Evolutionary conservation across 2,329 filamentous ascomycete species (phyloP), one percentile per base, ranked within the genome.

Genomic region (Chalaropsis ovoidea): DNA sequence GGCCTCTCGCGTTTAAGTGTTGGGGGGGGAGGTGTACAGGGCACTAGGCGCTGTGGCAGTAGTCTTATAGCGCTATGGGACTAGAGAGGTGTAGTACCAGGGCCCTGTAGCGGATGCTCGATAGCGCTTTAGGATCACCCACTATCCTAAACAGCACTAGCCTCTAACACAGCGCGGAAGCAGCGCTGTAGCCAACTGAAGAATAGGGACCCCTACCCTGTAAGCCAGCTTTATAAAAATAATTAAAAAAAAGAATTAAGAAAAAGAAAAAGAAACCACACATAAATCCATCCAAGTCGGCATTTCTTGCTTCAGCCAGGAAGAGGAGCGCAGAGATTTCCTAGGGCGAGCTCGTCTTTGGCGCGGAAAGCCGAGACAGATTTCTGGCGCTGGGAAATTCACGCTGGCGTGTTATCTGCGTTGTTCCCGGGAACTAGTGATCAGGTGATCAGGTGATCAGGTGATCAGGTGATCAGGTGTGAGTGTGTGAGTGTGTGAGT

Each of bases 311-410:
- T 11, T 11, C 22, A n/a, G 8, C 11, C 17, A 10, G 45, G 19
- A 49, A 17, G n/a, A 19, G 22, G 52, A 27, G 52, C 8, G 4
- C 42, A 43, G 42, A 43, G 42, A 43, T 43, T 43, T 43, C 24
- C 22, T 17, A 56, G 22, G 22, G 24, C 45, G 19, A 49, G 45
- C 24, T 6, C 13, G 52, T 19, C 52, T 56, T 56, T 11, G 22
- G 27, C 52, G 52, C 52, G 52, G 52, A 56, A 56, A 35, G 11
- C 52, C 52, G 52, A 56, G 52, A 31, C 24, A 19, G 52, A 56
- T 56, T 56, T n/a, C 8, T 22, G 45, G 45, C 45, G n/a, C 31
- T 31, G 31, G 6, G 31, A 31, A 31, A 31, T 31, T 31, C 31
- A 31, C 31, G 31, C 31, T 31, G 2, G 3, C 31, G 6, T 31